Evolutionary conservation across 2,329 filamentous ascomycete genomes (phyloP).

Genomic region (Aspergillus neotritici): DNA sequence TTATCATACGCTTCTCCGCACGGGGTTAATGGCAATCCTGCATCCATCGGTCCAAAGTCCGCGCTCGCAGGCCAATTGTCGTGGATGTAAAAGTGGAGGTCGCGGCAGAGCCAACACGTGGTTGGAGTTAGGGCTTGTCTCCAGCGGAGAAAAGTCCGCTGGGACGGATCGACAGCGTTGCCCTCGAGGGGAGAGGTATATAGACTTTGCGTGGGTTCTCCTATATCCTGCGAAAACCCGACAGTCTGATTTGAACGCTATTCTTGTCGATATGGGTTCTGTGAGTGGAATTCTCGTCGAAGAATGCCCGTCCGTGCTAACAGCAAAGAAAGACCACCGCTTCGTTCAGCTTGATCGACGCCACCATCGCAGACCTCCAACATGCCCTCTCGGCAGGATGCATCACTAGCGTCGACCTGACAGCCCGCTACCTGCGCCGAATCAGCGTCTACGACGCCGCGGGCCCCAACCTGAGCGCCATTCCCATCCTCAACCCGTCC

Average conservation of each 20-base stretch:
- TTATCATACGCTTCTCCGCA: slow-evolving; percentile 1
- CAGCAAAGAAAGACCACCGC: slow-evolving; percentile 7
- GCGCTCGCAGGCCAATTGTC: too few relatives aligned
- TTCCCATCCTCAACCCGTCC: slow-evolving; percentile 44
- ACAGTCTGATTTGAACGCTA: neutral
- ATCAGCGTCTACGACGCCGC: slow-evolving; percentile 45
- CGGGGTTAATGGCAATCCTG: neutral
- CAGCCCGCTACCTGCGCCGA: slow-evolving; percentile 43
- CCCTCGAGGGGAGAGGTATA: neutral
- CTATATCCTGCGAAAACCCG: too few relatives aligned
- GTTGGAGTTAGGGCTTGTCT: too few relatives aligned
- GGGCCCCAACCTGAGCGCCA: slow-evolving; percentile 42
- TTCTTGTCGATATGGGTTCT: neutral
- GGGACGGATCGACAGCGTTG: neutral
- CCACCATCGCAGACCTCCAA: slow-evolving; percentile 43
- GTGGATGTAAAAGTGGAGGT: too few relatives aligned
- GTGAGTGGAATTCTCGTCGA: neutral
- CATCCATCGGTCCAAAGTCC: neutral
- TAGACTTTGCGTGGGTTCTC: too few relatives aligned
- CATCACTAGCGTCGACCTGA: slow-evolving; percentile 43
- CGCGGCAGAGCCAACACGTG: too few relatives aligned
- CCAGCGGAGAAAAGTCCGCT: slow-evolving; percentile 5
- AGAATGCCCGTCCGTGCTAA: neutral
- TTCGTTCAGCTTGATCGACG: slow-evolving; percentile 40
- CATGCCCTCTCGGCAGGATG: slow-evolving; percentile 37